Conservation (phyloP, 2,329 filamentous ascomycete species). For the Aspergillus fischeri region DNA sequence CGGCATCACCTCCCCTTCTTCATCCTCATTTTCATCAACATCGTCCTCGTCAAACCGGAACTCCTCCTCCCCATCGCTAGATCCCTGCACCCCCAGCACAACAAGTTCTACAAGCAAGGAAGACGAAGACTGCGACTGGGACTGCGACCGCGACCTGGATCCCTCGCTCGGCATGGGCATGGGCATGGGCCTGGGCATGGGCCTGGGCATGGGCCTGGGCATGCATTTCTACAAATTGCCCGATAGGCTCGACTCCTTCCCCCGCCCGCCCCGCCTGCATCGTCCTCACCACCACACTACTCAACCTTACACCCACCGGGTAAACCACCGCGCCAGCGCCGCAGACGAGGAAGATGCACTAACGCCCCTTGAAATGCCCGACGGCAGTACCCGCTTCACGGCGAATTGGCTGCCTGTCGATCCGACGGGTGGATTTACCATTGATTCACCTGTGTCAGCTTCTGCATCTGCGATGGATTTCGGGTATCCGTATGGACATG, state of each 20-base stretch:
- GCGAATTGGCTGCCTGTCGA: conserved; percentile 32
- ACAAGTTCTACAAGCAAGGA: conserved; percentile 17
- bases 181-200: too few relatives aligned
- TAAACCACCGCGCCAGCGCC: background rate
- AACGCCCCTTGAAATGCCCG: conserved; percentile 30
- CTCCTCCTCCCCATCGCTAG: conserved; percentile 10
- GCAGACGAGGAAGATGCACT: conserved; percentile 12
- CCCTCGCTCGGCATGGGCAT: background rate
- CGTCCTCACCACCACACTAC: background rate
- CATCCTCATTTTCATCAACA: conserved; percentile 6
- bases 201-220: too few relatives aligned
- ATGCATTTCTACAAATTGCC: conserved; percentile 8
- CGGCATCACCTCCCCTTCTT: conserved; percentile 11
- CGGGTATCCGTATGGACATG: background rate
- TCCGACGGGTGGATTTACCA: conserved; percentile 26
- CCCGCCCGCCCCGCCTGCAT: background rate
- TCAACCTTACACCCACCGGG: background rate
- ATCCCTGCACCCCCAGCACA: conserved; percentile 21
- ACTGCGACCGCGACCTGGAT: background rate
- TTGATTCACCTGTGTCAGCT: conserved; percentile 5
- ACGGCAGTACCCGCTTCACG: conserved; percentile 27
- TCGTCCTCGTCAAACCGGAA: background rate
- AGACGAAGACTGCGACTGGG: conserved; percentile 20
- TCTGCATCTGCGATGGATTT: background rate
- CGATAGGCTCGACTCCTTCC: background rate